Conservation (phyloP, 1,284 basidiomycete genomes). For the Sporisorium reilianum region DNA sequence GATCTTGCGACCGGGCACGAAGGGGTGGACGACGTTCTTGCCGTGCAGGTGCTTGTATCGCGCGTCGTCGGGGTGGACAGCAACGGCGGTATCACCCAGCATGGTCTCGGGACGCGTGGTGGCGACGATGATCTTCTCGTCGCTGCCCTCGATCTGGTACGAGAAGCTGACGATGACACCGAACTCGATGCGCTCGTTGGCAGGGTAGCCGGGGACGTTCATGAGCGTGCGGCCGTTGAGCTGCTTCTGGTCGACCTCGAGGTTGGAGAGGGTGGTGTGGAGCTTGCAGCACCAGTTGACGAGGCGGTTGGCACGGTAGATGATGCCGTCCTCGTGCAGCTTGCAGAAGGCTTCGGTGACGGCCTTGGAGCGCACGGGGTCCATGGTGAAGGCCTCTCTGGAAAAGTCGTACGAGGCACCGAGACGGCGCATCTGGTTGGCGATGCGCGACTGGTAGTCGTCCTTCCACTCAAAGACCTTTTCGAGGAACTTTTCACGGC, state of each 20-base stretch:
- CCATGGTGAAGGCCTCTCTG: constrained; percentile 95
- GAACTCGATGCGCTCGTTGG: constrained; percentile 95
- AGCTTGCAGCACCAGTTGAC: constrained; percentile 98
- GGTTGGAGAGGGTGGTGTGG: constrained; percentile 95
- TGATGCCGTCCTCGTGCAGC: constrained; percentile 89
- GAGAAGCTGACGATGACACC: constrained; percentile 96
- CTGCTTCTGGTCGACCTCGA: constrained; percentile 96
- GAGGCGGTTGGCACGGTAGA: constrained; percentile 96
- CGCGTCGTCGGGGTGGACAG: constrained; percentile 92
- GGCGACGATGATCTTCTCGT: constrained; percentile 92
- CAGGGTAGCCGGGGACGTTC: constrained; percentile 92
- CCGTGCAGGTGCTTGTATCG: constrained; percentile 97
- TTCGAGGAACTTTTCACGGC: constrained; percentile 89
- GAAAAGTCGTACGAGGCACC: constrained; percentile 96
- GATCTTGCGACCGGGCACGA: constrained; percentile 82
- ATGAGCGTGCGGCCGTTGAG: constrained; percentile 88
- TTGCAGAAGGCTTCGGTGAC: constrained; percentile 92
- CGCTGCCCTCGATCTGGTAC: constrained; percentile 86
- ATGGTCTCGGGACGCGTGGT: constrained; percentile 99
- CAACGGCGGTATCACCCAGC: constrained; percentile 97
- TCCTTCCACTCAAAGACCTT: constrained; percentile 98
- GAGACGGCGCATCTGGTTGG: constrained; percentile 86
- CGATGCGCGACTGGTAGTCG: constrained; percentile 92
- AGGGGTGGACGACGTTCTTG: constrained; percentile 91
- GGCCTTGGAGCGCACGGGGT: constrained; percentile 77